Evolutionary conservation across 1,284 basidiomycete species (phyloP), one percentile per base, ranked within the genome.

Genomic region (Malassezia restricta): DNA sequence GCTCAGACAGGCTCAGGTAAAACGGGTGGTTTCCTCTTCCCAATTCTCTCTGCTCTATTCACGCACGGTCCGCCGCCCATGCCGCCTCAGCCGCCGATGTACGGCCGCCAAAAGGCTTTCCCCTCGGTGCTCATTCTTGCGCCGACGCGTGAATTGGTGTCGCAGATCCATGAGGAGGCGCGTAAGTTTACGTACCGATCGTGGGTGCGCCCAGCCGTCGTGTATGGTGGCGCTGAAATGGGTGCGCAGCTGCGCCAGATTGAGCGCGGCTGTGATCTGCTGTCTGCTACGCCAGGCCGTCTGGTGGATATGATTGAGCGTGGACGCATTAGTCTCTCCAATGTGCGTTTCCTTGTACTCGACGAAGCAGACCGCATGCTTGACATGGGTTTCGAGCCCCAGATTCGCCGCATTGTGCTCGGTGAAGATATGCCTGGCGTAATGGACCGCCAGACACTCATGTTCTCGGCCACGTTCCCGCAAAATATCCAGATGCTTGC

Each of bases 331-430:
- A 88, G 85, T 72, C 81, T 99, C 55, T 83, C 87, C 67, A 96
- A 96, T 77, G 85, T 99, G 76, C 85, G 87, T 67, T 98, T 94
- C 77, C 84, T 99, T 49, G 94, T 98, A 32, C 85, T 99, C 54
- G 94, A 99, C 71, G 94, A 99, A 78, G 94, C 92, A 58, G 94
- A 99, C 78, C 87, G 92, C 72, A 99, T 99, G 92, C 82, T 99
- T 68, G 92, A 99, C 79, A 99, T 99, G 92, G 92, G 92, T 86
- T 99, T 99, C 80, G 92, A 99, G 77, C 94, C 94, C 57, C 92
- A 98, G 77, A 99, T 99, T 71, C 83, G 92, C 61, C 82, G 90
- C 46, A 99, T 99, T 73, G 94, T 99, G 30, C 87, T 96, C 75
- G 87, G 87, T 61, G 90, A 92, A 72, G 94, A 98, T 76, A 99